Evolutionary conservation across 305 asterid species (phyloP).

Genomic region (Rubia balearica): DNA sequence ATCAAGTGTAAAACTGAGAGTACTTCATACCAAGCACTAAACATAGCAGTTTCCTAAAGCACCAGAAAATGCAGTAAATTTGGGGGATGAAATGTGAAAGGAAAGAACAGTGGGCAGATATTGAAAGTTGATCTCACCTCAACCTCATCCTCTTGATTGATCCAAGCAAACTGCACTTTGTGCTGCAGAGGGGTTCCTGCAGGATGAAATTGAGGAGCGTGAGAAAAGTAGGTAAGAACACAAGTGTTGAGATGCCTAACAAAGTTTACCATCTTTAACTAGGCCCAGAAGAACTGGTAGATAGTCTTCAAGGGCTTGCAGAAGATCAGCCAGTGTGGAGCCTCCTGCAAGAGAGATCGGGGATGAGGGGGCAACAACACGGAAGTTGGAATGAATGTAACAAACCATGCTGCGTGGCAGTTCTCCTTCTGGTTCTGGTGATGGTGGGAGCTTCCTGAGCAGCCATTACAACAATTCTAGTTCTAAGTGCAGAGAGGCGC

Average conservation of each 20-base stretch:
- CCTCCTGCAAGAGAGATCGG: slow-evolving; percentile 67
- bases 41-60: slow-evolving; percentile 81
- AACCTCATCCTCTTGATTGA: slow-evolving; percentile 94
- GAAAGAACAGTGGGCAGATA: slow-evolving; percentile 17
- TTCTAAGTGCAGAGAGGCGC: slow-evolving; percentile 89
- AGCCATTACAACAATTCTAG: slow-evolving; percentile 91
- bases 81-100: slow-evolving; percentile 15
- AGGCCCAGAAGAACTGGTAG: slow-evolving; percentile 90
- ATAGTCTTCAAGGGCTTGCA: slow-evolving; percentile 90
- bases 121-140: slow-evolving; percentile 52
- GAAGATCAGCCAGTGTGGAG: slow-evolving; percentile 81
- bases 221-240: slow-evolving; percentile 17
- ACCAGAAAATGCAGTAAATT: slow-evolving; percentile 13
- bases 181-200: slow-evolving; percentile 90
- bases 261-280: slow-evolving; percentile 79
- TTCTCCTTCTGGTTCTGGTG: slow-evolving; percentile 82
- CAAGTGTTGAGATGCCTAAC: slow-evolving; percentile 7
- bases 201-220: slow-evolving; percentile 20
- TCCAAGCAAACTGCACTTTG: slow-evolving; percentile 85
- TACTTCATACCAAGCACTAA: slow-evolving; percentile 94
- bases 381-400: slow-evolving; percentile 6
- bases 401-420: slow-evolving; percentile 91
- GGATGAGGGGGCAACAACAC: slow-evolving; percentile 28
- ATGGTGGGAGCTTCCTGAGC: slow-evolving; percentile 92
- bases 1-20: too few relatives aligned